Base-by-base conservation (phyloP, 805 yeast genomes). In the Lipomyces mesembrius region DNA sequence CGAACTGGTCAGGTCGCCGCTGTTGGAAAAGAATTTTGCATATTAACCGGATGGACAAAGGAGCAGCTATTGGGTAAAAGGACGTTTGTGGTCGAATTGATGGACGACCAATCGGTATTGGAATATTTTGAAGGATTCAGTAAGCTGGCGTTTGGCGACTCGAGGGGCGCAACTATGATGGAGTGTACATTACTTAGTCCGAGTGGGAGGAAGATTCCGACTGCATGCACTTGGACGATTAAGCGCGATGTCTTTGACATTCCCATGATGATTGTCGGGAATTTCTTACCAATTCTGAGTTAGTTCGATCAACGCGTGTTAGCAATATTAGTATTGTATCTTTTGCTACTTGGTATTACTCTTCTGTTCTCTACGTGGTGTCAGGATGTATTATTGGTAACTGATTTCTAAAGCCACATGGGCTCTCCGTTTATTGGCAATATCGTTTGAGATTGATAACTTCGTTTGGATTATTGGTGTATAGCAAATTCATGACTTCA, bases 211-310 rank as follows among this genome's bases (percentile, higher is more conserved):
- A 68, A 68, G 29, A 84, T 94, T 58, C 82, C 88, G 60, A 91
- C 98, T 0, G 86, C 91, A 35, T 88, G 96, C 73, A 88, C 90
- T 74, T 91, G 97, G 96, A 95, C 98, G 0, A 80, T 95, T 71
- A 92, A 93, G 75, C 82, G 98, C 76, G 98, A 94, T 76, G 96
- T 94, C 20, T 94, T 95, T 79, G 98, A 97, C 8, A 88, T 94
- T 62, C 99, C 99, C 17, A 89, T 95, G 92, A 93, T 94, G 96
- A 89, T 95, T 27, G 85, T 94, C 43, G 98, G 97, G 20, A 95
- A 92, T 75, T 94, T 94, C 76, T 81, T 94, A 73, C 98, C 98
- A 0, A 88, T 91, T 27, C 65, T 78, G 64, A 74, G 73, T 12
- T 75, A 65, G 66, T 17, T 12, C n/a, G 49, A 7, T 43, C 22